Percentiles rank a stretch among this genome's conserved stretches.
Conservation (phyloP, 2,329 filamentous ascomycete genomes). For the Diaporthe sp. region DNA sequence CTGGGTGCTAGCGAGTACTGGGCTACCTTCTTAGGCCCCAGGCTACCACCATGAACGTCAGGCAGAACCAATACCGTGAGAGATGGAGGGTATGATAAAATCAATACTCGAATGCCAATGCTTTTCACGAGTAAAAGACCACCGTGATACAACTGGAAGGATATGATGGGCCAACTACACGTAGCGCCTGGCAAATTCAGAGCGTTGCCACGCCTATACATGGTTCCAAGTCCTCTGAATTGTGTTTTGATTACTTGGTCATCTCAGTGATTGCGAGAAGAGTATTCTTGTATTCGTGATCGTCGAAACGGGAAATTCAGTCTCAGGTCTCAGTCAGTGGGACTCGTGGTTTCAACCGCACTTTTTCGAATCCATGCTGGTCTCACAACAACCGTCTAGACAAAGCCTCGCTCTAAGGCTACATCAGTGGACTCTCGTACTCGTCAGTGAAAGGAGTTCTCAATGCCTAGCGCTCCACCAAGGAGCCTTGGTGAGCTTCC, state of each 20-base stretch:
- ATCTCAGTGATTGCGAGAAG: neutral
- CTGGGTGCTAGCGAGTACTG: neutral
- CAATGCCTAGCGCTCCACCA: neutral
- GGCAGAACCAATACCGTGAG: neutral
- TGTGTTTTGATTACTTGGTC: neutral
- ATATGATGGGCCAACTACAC: neutral
- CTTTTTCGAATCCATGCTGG: neutral
- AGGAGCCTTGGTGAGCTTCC: neutral
- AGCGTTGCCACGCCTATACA: neutral
- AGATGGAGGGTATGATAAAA: neutral
- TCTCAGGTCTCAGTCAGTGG: neutral
- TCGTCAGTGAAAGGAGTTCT: neutral
- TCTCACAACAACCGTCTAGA: neutral
- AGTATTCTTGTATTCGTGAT: neutral
- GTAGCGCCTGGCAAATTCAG: neutral
- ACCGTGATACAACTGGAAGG: no score
- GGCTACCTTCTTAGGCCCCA: neutral
- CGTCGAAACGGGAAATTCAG: neutral
- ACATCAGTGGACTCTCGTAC: neutral
- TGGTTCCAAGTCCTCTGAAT: neutral
- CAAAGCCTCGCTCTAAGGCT: neutral
- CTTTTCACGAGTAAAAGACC: neutral
- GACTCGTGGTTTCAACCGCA: neutral
- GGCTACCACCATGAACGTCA: neutral
- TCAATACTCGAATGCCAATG: neutral